phyloP scores from a whole-genome alignment of 495 filamentous ascomycete species.

The Elasticomyces elasticus region DNA sequence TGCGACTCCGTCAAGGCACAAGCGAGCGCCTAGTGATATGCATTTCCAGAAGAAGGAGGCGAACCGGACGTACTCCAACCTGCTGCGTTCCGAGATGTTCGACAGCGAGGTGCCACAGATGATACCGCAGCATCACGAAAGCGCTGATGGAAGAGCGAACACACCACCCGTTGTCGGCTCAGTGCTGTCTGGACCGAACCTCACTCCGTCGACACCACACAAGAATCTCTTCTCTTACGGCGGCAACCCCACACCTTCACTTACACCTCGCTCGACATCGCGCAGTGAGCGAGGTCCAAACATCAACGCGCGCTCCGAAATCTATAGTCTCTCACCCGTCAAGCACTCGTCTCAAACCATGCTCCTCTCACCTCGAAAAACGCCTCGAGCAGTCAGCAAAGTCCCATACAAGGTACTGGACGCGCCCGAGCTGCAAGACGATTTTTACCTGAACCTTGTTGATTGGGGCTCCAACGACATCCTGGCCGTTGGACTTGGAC shows the following conservation, averaged over 20 bases:
- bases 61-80: conserved; percentile 79
- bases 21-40: conserved; percentile 80
- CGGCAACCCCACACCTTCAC: conserved; percentile 60
- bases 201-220: conserved; percentile 88
- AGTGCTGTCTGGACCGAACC: conserved; percentile 47
- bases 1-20: conserved; percentile 73
- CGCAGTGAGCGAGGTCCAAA: conserved; percentile 76
- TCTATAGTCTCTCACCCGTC: conserved; percentile 89
- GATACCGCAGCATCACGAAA: conserved; percentile 53
- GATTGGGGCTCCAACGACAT: conserved; percentile 97
- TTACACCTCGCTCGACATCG: conserved; percentile 51
- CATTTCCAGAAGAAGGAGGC: conserved; percentile 93
- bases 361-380: conserved; percentile 77
- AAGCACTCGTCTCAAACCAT: conserved; percentile 83
- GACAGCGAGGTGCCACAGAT: conserved; percentile 78
- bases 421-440: conserved; percentile 89
- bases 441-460: conserved; percentile 94
- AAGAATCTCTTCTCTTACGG: conserved; percentile 85
- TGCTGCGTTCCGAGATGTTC: conserved; percentile 83
- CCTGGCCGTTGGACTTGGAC: conserved; percentile 81
- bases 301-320: conserved; percentile 74
- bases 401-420: conserved; percentile 96
- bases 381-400: conserved; percentile 81
- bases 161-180: conserved; percentile 64
- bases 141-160: conserved; percentile 60